Base-by-base conservation (phyloP, 208 protist species). In the Acanthamoeba lenticulata region DNA sequence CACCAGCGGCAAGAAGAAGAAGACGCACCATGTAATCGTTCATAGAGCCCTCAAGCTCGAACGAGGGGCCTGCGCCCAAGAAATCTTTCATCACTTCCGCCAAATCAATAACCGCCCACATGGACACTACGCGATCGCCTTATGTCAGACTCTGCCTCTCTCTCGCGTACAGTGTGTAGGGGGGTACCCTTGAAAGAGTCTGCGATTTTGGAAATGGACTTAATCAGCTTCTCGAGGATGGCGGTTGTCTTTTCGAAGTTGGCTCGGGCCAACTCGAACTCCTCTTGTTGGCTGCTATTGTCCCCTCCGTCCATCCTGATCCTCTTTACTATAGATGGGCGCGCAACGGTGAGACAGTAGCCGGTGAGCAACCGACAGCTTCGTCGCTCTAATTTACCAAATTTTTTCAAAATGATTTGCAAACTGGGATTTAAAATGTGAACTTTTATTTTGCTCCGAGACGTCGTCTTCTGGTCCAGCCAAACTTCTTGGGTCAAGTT, bases 201-300 rank as follows among this genome's bases (percentile, higher is more conserved):
- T 19, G 7, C 19, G 65, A 77, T 40, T 77, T 77, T 77, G 65
- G 29, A 13, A 32, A 77, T 77, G 65, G 34, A 77, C 38, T 77
- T 77, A 32, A 77, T 77, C 29, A 77, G 65, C 19, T 77, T 77
- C 65, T 77, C 65, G 34, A 77, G 65, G 34, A 42, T 17, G 32
- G 65, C 7, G 24, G 34, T 40, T 3, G 29, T 42, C 15, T 77
- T 34, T 42, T 77, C 65, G 38, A 77, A 77, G 36, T 77, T 77
- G 65, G 34, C 65, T 17, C 65, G 65, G n/a, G 65, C 65, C 65
- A 77, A 42, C 36, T 77, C 65, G 36, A 77, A 77, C 65, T 77
- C 65, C 65, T 77, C 65, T 36, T 60, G 15, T 60, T 21, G 11
- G 15, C 21, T 60, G 15, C 52, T 21, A 21, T 21, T 21, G 11